phyloP scores from a whole-genome alignment of 129 eudicot species.

The Lonicera japonica region DNA sequence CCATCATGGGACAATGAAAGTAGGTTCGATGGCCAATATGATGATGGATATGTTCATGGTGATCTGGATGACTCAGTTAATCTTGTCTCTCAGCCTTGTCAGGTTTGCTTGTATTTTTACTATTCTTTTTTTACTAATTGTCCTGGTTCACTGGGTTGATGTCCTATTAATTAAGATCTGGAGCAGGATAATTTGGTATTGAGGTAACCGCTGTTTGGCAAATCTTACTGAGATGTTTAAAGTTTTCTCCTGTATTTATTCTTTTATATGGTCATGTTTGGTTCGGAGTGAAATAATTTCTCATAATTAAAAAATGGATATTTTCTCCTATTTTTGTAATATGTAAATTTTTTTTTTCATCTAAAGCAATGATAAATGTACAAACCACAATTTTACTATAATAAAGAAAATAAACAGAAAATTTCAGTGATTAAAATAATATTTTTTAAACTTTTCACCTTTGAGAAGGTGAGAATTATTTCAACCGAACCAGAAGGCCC shows the following conservation, averaged over 20 bases:
- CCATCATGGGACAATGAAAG: slow-evolving; percentile 56
- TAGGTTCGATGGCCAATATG: slow-evolving; percentile 40
- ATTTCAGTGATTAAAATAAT: too few relatives aligned
- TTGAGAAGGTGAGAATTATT: too few relatives aligned
- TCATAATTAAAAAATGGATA: too few relatives aligned
- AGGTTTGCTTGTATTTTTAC: slow-evolving; percentile 38
- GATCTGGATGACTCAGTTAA: slow-evolving; percentile 53
- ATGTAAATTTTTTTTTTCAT: too few relatives aligned
- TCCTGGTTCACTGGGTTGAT: not conserved
- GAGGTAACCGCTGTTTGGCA: not conserved
- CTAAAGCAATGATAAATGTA: too few relatives aligned
- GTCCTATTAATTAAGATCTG: not conserved
- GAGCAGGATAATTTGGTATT: not conserved
- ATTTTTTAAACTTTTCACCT: too few relatives aligned
- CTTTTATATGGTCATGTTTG: not conserved
- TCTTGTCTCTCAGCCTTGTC: slow-evolving; percentile 74
- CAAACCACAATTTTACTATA: too few relatives aligned
- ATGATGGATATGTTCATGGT: slow-evolving; percentile 46
- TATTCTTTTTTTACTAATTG: not conserved
- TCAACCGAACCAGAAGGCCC: too few relatives aligned
- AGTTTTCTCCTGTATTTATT: not conserved
- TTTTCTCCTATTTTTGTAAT: too few relatives aligned
- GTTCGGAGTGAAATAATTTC: too few relatives aligned
- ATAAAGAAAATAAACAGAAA: too few relatives aligned
- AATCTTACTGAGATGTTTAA: not conserved